Evolutionary conservation across 2,329 filamentous ascomycete species (phyloP).

Genomic region (Fonsecaea monophora): DNA sequence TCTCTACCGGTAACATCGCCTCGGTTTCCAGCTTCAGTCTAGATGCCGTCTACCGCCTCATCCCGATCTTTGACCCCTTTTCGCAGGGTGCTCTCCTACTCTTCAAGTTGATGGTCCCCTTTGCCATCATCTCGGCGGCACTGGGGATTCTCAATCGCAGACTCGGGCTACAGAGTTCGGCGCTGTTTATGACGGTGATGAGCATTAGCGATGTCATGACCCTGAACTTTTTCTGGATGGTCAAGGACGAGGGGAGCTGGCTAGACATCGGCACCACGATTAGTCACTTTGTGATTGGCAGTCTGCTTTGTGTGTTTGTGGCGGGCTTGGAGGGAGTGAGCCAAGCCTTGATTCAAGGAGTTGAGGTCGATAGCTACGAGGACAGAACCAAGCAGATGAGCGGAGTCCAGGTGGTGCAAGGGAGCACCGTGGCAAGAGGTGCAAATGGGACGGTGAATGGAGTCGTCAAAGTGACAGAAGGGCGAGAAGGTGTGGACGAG

Average conservation of each 20-base stretch:
- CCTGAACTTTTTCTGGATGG: constrained; percentile 96
- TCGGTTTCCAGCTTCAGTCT: constrained; percentile 92
- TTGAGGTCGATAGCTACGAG: constrained; percentile 60
- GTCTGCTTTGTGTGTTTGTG: constrained; percentile 87
- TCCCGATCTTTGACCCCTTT: constrained; percentile 93
- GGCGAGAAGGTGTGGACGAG: constrained; percentile 15
- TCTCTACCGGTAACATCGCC: constrained; percentile 94
- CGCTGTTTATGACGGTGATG: constrained; percentile 94
- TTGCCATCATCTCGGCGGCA: constrained; percentile 89
- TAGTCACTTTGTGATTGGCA: constrained; percentile 93
- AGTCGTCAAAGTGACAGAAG: constrained; percentile 2
- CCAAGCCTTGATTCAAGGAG: constrained; percentile 78
- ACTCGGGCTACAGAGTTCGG: constrained; percentile 82
- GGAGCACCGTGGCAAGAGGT: background rate
- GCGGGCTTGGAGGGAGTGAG: constrained; percentile 85
- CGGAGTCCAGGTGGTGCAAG: constrained; percentile 24
- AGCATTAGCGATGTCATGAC: constrained; percentile 89
- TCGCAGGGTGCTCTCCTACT: constrained; percentile 85
- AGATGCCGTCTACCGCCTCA: constrained; percentile 83
- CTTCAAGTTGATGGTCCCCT: constrained; percentile 90
- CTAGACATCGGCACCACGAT: constrained; percentile 97
- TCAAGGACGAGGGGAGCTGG: constrained; percentile 96
- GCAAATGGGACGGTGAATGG: constrained; percentile 16
- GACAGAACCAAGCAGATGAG: constrained; percentile 21
- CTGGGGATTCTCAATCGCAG: constrained; percentile 89